A percentile compares a stretch with the other conserved stretches of the same genome.
phyloP scores from a whole-genome alignment of 2,329 filamentous ascomycete genomes.

The Colletotrichum scovillei region DNA sequence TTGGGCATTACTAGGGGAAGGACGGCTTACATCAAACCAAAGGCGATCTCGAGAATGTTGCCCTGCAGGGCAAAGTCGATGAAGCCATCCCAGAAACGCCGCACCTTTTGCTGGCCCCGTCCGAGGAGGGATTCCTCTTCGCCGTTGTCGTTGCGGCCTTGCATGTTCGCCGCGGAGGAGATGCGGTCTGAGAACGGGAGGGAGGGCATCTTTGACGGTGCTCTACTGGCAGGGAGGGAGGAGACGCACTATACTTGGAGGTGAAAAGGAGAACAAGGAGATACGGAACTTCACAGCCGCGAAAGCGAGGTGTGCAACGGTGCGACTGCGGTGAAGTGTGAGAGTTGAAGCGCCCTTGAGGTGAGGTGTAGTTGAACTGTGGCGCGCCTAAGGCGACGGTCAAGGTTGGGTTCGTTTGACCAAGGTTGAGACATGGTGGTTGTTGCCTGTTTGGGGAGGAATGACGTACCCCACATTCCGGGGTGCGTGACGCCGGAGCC shows the following conservation, averaged over 20 bases:
- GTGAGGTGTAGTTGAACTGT: not conserved
- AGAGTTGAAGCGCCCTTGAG: not conserved
- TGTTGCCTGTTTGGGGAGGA: constrained; percentile 29
- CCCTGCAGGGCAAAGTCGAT: constrained; percentile 79
- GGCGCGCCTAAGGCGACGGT: not conserved
- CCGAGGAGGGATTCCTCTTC: constrained; percentile 59
- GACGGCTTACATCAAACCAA: constrained; percentile 74
- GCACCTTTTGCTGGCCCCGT: constrained; percentile 58
- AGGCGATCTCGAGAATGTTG: constrained; percentile 80
- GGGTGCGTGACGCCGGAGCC: constrained; percentile 1
- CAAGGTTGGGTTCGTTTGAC: not conserved
- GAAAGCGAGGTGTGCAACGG: not conserved
- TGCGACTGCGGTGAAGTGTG: not conserved
- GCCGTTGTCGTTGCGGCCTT: constrained; percentile 41
- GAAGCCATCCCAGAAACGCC: constrained; percentile 71
- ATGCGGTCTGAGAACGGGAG: constrained; percentile 22
- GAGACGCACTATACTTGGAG: not conserved
- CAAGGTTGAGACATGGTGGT: constrained; percentile 6
- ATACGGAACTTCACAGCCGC: not conserved
- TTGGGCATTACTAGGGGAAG: not conserved
- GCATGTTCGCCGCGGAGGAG: constrained; percentile 39
- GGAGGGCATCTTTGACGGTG: constrained; percentile 3
- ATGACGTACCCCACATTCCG: constrained; percentile 31
- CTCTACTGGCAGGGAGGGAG: not conserved
- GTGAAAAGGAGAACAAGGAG: not conserved